These are phyloP conservation scores for Aurantiochytrium sp. DNA, from an alignment of 108 stramenopile genomes.

Conservation along the genomic window DNA sequence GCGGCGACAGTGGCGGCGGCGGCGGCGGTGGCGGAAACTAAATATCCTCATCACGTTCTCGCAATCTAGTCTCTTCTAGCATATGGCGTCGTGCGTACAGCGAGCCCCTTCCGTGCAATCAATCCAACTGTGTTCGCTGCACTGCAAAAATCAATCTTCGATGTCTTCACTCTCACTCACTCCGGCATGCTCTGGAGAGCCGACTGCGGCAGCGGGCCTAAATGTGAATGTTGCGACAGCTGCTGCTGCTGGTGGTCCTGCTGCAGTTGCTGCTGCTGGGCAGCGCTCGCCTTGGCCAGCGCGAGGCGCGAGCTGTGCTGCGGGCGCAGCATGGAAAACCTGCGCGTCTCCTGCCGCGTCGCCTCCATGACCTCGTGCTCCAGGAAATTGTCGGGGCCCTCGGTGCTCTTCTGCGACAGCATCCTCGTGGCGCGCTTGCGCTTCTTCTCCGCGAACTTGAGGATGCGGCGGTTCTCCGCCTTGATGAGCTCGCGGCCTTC, in stretches of 20 bases:
- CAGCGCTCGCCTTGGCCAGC: background rate
- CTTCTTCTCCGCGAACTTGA: constrained; percentile 26
- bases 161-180: no score
- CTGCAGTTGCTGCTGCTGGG: background rate
- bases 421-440: background rate
- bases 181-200: no score
- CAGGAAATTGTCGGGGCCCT: background rate
- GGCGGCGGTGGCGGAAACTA: background rate
- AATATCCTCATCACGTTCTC: no score
- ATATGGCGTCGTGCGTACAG: no score
- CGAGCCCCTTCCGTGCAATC: no score
- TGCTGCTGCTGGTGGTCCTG: no score
- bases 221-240: no score
- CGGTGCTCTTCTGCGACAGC: background rate
- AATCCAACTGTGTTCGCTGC: no score
- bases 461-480: constrained; percentile 7
- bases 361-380: background rate
- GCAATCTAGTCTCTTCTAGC: no score
- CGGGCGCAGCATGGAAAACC: background rate
- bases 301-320: background rate
- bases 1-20: background rate
- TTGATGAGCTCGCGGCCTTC: constrained; percentile 27
- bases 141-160: no score
- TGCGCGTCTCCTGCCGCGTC: background rate
- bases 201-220: no score